phyloP scores from a whole-genome alignment of 345 rosid genomes.

The Populus nigra region DNA sequence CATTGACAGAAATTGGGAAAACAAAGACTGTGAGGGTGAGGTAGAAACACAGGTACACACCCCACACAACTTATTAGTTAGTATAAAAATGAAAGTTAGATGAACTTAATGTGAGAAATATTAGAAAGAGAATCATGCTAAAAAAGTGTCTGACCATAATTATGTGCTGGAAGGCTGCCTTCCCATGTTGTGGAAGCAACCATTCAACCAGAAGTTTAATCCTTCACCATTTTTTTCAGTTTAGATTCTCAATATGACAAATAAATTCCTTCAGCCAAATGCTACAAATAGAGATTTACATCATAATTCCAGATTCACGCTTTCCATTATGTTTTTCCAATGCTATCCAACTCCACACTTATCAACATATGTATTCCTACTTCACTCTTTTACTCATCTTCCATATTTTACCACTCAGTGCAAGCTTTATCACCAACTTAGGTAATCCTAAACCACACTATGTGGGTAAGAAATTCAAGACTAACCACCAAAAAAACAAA shows the following conservation, averaged over 20 bases:
- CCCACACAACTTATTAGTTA: background rate
- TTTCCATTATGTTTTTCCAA: background rate
- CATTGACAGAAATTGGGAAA: background rate
- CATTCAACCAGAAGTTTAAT: background rate
- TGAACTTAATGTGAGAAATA: background rate
- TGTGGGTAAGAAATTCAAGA: background rate
- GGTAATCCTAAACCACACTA: background rate
- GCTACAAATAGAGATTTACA: background rate
- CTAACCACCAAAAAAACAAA: background rate
- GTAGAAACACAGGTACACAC: background rate
- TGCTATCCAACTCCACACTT: background rate
- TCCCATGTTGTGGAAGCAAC: background rate
- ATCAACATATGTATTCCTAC: background rate
- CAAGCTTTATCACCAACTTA: background rate
- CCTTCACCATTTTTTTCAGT: background rate
- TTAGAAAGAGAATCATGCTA: background rate
- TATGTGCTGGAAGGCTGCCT: background rate
- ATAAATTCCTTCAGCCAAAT: background rate
- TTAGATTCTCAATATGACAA: background rate
- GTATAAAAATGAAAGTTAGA: background rate
- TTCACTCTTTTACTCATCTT: background rate
- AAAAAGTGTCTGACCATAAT: background rate
- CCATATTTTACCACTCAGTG: background rate
- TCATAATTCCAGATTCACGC: background rate
- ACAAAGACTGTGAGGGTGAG: background rate